Conservation (phyloP, 2,329 filamentous ascomycete species). For the Cadophora sp. region DNA sequence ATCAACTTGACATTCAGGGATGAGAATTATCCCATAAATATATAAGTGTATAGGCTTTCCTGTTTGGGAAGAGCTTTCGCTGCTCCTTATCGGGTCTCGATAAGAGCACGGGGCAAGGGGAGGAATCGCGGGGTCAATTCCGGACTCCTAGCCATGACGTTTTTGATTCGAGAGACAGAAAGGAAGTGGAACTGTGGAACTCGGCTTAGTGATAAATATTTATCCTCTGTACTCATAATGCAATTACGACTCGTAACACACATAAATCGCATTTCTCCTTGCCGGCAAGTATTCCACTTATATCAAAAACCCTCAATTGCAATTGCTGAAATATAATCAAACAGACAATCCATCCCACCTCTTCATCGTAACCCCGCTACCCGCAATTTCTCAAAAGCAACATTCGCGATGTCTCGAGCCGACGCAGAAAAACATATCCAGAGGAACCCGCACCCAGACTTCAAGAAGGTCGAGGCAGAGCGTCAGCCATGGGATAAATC, state of each 20-base stretch:
- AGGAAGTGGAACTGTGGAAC: neutral
- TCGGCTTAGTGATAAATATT: conserved; percentile 9
- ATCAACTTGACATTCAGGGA: neutral
- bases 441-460: conserved; percentile 76
- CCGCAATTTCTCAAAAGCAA: conserved; percentile 21
- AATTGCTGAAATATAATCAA: neutral
- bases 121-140: conserved; percentile 14
- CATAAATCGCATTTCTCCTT: neutral
- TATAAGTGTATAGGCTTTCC: neutral
- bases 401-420: conserved; percentile 33
- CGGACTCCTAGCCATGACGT: conserved; percentile 16
- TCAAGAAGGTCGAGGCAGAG: conserved; percentile 72
- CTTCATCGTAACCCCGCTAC: neutral
- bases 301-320: neutral
- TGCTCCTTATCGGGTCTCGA: conserved; percentile 4
- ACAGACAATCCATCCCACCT: neutral
- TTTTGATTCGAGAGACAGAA: conserved; percentile 1
- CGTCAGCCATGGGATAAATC: conserved; percentile 65
- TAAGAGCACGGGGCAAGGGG: conserved; percentile 5
- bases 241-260: neutral
- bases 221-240: neutral
- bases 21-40: neutral
- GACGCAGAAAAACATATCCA: conserved; percentile 48
- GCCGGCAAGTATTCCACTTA: neutral
- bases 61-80: neutral